These are phyloP conservation scores for Jacaranda copaia DNA, from an alignment of 257 asterid species.

Conservation along the genomic window DNA sequence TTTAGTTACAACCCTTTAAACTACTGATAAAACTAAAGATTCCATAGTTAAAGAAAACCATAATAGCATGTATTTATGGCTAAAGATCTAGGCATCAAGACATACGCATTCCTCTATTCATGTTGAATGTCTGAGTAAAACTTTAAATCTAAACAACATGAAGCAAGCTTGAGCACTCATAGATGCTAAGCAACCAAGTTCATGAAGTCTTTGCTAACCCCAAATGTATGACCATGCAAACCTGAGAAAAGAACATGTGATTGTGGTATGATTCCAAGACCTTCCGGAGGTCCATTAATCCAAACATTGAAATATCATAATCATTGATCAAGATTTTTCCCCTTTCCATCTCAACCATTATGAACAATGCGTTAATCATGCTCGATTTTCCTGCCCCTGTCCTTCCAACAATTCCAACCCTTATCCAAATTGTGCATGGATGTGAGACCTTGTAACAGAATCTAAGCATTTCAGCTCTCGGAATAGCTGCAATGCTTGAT, in stretches of 20 bases:
- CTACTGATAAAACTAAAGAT: too few species aligned
- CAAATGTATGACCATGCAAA: slow-evolving; percentile 40
- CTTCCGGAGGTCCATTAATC: slow-evolving; percentile 85
- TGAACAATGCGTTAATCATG: slow-evolving; percentile 93
- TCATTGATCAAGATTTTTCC: slow-evolving; percentile 86
- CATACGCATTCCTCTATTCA: too few species aligned
- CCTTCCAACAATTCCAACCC: slow-evolving; percentile 97
- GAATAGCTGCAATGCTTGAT: slow-evolving; percentile 86
- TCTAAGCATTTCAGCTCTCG: slow-evolving; percentile 97
- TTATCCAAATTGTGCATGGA: slow-evolving; percentile 98
- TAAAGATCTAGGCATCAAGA: too few species aligned
- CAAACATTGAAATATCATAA: slow-evolving; percentile 77
- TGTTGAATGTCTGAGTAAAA: too few species aligned
- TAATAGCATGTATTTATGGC: too few species aligned
- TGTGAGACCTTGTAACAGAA: slow-evolving; percentile 90
- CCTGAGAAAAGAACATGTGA: slow-evolving; percentile 98
- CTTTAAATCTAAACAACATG: too few species aligned
- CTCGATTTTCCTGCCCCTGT: slow-evolving; percentile 99
- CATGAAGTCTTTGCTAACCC: too few species aligned
- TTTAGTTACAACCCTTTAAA: too few species aligned
- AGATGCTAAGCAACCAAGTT: too few species aligned
- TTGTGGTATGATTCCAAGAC: slow-evolving; percentile 97
- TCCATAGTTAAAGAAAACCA: too few species aligned
- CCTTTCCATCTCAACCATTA: slow-evolving; percentile 86
- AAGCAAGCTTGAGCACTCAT: too few species aligned